A percentile compares a stretch with the other conserved stretches of the same genome.
These are phyloP conservation scores for Vicia sativa DNA, from an alignment of 306 rosid species.

Conservation along the genomic window DNA sequence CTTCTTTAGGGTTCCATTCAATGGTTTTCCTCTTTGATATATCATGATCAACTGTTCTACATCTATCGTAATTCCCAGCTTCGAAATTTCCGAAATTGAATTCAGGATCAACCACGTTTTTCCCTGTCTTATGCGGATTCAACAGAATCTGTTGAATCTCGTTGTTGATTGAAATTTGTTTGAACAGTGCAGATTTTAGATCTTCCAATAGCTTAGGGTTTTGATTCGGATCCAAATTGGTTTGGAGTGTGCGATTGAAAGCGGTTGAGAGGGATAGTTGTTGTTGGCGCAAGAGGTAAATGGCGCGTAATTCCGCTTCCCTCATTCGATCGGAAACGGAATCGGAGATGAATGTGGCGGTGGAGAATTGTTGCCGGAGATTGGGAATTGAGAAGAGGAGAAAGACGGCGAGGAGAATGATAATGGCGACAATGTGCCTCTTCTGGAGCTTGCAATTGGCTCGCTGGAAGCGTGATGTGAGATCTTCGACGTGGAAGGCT, in stretches of 20 bases:
- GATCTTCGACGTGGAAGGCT: conserved; percentile 59
- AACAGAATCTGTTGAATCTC: conserved; percentile 74
- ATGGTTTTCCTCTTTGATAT: conserved; percentile 61
- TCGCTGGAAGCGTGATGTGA: conserved; percentile 42
- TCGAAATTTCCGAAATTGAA: conserved; percentile 43
- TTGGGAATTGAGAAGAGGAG: conserved; percentile 55
- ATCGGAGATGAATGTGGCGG: conserved; percentile 36
- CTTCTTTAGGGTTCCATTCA: conserved; percentile 79
- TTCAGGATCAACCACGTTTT: conserved; percentile 42
- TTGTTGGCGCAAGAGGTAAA: conserved; percentile 68
- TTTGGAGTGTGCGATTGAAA: conserved; percentile 58
- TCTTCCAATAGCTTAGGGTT: conserved; percentile 35
- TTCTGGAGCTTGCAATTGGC: conserved; percentile 48
- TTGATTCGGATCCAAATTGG: conserved; percentile 37
- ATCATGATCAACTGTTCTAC: conserved; percentile 69
- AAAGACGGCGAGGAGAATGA: conserved; percentile 50
- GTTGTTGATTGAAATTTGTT: conserved; percentile 69
- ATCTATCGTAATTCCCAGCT: conserved; percentile 50
- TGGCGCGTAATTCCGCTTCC: conserved; percentile 85
- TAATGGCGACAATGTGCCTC: conserved; percentile 52
- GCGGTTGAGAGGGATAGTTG: conserved; percentile 55
- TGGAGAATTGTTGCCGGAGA: conserved; percentile 43
- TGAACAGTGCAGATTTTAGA: conserved; percentile 58
- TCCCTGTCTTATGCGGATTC: conserved; percentile 59
- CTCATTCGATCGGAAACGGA: conserved; percentile 57